Base-by-base conservation (phyloP, 306 rosid genomes). In the Prosopis cineraria region DNA sequence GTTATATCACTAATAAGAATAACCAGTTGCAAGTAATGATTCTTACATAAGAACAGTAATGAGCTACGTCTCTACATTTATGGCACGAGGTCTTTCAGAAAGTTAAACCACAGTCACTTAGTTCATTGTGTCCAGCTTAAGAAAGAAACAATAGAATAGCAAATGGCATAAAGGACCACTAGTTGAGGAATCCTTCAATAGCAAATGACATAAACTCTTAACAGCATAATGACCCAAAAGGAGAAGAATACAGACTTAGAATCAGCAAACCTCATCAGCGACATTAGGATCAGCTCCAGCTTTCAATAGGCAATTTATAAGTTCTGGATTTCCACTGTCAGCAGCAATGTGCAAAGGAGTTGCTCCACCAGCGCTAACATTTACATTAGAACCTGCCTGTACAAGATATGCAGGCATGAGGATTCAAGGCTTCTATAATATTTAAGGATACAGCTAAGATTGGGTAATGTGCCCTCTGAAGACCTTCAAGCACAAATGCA, bases 261-360 rank as follows among this genome's bases (percentile, higher is more conserved):
- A 39, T 40, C 30, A 11, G 69, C 47, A 74, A 82, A 90, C 99
- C 98, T 93, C 98, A 29, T 93, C 98, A 31, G 81, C 44, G 76
- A 82, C 71, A 88, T 91, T 86, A 52, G 99, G 91, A 89, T 93
- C 93, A 47, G 93, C 96, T 70, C 97, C 99, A 73, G 94, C 98
- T 84, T 86, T 84, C 86, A 93, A 81, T 81, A 96, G 83, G 83
- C 88, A 81, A 44, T 80, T 84, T 72, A 93, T 72, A 68, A 96
- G 84, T 81, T 91, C 93, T 37, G 80, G 34, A 79, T 84, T 87
- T 68, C 91, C 98, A 81, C 62, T 81, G 81, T 93, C 96, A 79
- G 98, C 89, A 80, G 98, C 96, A 78, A 93, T 87, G 81, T 88
- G 99, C 83, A 93, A 86, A 70, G 99, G 96, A 62, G 98, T 90